A percentile compares a stretch with the other conserved stretches of the same genome.
Conservation (phyloP, 164 flowering plant species). For the Dillenia turbinata region DNA sequence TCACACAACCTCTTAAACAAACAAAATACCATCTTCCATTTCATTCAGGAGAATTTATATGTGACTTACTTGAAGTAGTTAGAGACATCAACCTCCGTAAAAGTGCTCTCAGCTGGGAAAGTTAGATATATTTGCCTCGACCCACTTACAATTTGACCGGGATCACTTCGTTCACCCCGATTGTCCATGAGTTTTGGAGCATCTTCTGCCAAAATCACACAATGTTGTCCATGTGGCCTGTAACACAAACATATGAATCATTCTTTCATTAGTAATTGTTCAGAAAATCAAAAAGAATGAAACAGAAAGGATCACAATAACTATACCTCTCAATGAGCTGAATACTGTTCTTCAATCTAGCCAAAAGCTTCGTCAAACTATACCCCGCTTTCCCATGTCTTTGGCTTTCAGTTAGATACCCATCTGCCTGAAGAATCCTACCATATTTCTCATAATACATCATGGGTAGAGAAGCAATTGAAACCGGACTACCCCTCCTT, state of each 20-base stretch:
- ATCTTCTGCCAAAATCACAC: slow-evolving; percentile 79
- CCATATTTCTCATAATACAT: slow-evolving; percentile 76
- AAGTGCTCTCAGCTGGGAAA: slow-evolving; percentile 93
- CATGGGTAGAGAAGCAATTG: slow-evolving; percentile 85
- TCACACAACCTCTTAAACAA: too few species aligned
- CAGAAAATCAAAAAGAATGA: not conserved
- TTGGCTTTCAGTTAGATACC: slow-evolving; percentile 91
- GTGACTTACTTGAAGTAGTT: slow-evolving; percentile 63
- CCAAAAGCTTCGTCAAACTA: slow-evolving; percentile 82
- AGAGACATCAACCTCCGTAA: slow-evolving; percentile 82
- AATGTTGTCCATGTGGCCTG: slow-evolving; percentile 97
- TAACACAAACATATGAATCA: slow-evolving; percentile 9
- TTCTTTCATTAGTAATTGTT: not conserved
- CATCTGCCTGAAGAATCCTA: slow-evolving; percentile 72
- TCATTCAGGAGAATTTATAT: not conserved
- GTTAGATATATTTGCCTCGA: slow-evolving; percentile 92
- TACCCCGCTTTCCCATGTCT: slow-evolving; percentile 89
- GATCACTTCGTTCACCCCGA: slow-evolving; percentile 55
- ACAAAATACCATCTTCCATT: not conserved
- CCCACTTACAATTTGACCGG: slow-evolving; percentile 60
- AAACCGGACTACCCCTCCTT: slow-evolving; percentile 65
- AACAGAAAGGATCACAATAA: not conserved
- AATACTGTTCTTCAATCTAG: slow-evolving; percentile 63
- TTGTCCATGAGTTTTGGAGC: slow-evolving; percentile 50
- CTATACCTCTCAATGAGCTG: slow-evolving; percentile 71